Evolutionary conservation across 1,139 yeast species (phyloP).

Genomic region (Pneumocystis sp.): DNA sequence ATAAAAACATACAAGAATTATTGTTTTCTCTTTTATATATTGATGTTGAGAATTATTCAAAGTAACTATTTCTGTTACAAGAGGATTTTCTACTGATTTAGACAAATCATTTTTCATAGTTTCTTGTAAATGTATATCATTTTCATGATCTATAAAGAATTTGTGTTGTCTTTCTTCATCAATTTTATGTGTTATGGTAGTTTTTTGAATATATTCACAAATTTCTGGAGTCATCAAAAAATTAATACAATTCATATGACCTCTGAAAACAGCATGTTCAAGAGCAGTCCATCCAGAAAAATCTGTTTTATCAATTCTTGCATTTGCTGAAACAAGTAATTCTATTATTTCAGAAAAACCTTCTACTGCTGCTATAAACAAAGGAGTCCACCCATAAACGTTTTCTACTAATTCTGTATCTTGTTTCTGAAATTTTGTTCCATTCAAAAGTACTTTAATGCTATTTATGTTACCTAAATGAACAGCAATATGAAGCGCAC

Average conservation of each 20-base stretch:
- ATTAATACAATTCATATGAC: slow-evolving; percentile 61
- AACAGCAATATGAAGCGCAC: slow-evolving; percentile 67
- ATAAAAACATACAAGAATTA: slow-evolving; percentile 37
- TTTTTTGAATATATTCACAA: slow-evolving; percentile 4
- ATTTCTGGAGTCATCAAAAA: slow-evolving; percentile 35
- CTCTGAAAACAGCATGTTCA: slow-evolving; percentile 89
- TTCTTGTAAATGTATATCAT: slow-evolving; percentile 1
- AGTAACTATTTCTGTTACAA: slow-evolving; percentile 11
- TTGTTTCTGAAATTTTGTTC: slow-evolving; percentile 37
- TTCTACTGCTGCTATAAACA: slow-evolving; percentile 81
- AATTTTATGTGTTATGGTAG: slow-evolving; percentile 2
- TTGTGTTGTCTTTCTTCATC: slow-evolving; percentile 1
- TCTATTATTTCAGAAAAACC: slow-evolving; percentile 50
- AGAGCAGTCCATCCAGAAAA: slow-evolving; percentile 93
- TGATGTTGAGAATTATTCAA: slow-evolving; percentile 78
- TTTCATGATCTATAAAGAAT: slow-evolving; percentile 1
- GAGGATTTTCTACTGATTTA: background rate
- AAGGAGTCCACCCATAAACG: slow-evolving; percentile 89
- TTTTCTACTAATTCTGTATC: slow-evolving; percentile 61
- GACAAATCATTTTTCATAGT: background rate
- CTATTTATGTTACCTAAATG: slow-evolving; percentile 44
- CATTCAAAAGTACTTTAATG: slow-evolving; percentile 38
- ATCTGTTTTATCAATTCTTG: slow-evolving; percentile 46
- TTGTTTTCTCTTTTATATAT: slow-evolving; percentile 47
- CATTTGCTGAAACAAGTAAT: slow-evolving; percentile 38